Conservation (phyloP, 805 yeast genomes). For the Wickerhamiella domercqiae region DNA sequence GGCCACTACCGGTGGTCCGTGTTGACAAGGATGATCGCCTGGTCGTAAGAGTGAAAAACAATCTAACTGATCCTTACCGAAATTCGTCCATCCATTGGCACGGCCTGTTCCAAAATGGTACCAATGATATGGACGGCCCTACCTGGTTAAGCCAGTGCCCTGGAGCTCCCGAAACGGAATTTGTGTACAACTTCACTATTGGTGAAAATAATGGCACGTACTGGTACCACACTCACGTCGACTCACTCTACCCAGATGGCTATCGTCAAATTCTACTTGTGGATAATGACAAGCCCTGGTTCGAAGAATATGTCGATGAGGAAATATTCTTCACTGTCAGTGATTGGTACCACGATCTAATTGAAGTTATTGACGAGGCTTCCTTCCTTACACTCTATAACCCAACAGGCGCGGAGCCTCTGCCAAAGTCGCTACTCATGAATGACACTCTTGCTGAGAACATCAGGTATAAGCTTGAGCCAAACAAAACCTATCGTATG, state of each 20-base stretch:
- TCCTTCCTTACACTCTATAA: conserved; percentile 56
- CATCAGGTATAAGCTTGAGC: conserved; percentile 41
- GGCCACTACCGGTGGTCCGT: conserved; percentile 79
- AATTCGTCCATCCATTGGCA: conserved; percentile 84
- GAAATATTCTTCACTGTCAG: conserved; percentile 52
- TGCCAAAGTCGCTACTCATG: conserved; percentile 66
- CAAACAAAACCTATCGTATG: conserved; percentile 69
- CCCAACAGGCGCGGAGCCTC: conserved; percentile 98
- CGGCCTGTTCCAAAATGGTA: conserved; percentile 71
- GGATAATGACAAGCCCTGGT: conserved; percentile 51
- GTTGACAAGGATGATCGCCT: conserved; percentile 72
- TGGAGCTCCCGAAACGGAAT: conserved; percentile 59
- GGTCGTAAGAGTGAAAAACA: conserved; percentile 57
- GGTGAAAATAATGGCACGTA: conserved; percentile 78
- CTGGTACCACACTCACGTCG: conserved; percentile 95
- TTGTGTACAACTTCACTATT: conserved; percentile 78
- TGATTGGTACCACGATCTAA: conserved; percentile 76
- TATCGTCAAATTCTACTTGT: conserved; percentile 44
- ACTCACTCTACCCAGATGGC: conserved; percentile 89
- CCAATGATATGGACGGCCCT: conserved; percentile 82
- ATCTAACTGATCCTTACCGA: conserved; percentile 36
- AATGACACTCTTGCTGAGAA: conserved; percentile 55
- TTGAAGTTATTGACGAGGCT: conserved; percentile 32
- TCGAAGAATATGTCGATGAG: conserved; percentile 52
- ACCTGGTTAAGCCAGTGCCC: conserved; percentile 83